These are phyloP conservation scores for Solanum hybrid DNA, from an alignment of 305 asterid species.

Conservation along the genomic window DNA sequence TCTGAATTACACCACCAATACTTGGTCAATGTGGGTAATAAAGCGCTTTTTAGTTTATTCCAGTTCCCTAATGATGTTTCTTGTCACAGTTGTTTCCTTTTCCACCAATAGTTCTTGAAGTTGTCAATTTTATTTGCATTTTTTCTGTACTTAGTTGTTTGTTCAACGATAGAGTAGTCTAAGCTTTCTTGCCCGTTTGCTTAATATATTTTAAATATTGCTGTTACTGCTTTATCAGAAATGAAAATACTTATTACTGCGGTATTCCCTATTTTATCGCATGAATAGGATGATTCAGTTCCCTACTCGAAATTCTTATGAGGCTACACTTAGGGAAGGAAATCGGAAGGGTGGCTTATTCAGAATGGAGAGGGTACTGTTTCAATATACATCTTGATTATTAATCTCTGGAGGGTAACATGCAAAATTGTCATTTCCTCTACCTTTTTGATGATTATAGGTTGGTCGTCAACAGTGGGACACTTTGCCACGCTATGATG, in stretches of 20 bases:
- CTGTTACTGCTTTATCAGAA: background rate
- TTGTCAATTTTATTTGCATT: background rate
- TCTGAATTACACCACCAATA: background rate
- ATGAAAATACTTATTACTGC: background rate
- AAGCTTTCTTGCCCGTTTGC: background rate
- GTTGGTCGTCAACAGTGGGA: slow-evolving; percentile 52
- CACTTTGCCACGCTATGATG: slow-evolving; percentile 35
- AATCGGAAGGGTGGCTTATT: slow-evolving; percentile 42
- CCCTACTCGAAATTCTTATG: slow-evolving; percentile 36
- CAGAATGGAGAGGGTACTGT: slow-evolving; percentile 44
- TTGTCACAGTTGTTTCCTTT: background rate
- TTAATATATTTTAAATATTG: background rate
- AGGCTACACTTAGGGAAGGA: slow-evolving; percentile 37
- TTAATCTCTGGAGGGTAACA: slow-evolving; percentile 1
- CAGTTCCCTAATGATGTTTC: background rate
- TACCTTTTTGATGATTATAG: slow-evolving; percentile 30
- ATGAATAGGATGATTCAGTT: slow-evolving; percentile 57
- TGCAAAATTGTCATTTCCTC: background rate
- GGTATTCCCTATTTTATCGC: background rate
- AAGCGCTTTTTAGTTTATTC: background rate
- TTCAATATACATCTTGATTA: background rate
- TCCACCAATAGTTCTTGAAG: background rate
- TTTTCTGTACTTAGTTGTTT: background rate
- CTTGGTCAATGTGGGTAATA: background rate
- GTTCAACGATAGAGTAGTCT: background rate